Conservation (phyloP, 139 green algal species). For the Zygnema circumcarinatum region DNA sequence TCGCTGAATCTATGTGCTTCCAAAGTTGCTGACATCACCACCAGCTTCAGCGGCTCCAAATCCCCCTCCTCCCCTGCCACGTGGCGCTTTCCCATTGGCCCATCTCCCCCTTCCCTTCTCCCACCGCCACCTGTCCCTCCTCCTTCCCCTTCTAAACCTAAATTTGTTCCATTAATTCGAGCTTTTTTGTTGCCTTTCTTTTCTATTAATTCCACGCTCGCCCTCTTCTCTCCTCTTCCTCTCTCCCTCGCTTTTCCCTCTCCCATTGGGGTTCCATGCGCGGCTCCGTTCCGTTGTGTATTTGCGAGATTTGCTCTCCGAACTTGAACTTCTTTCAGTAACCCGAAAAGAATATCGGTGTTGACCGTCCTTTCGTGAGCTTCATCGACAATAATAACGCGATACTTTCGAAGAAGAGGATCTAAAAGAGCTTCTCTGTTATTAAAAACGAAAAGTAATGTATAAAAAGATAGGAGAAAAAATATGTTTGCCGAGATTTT, state of each 20-base stretch:
- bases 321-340: conserved; percentile 77
- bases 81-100: neutral
- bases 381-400: conserved; percentile 93
- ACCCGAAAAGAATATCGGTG: conserved; percentile 91
- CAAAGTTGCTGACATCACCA: conserved; percentile 95
- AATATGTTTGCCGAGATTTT: no score
- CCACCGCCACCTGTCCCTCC: neutral
- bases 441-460: no score
- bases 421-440: conserved; percentile 85
- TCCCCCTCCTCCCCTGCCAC: neutral
- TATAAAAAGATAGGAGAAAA: no score
- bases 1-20: conserved; percentile 75
- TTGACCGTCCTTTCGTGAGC: conserved; percentile 93
- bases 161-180: no score
- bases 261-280: neutral
- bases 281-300: conserved; percentile 2
- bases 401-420: conserved; percentile 77
- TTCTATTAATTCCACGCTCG: neutral
- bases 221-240: neutral
- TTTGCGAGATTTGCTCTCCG: neutral
- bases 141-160: conserved; percentile 23
- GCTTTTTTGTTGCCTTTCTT: neutral
- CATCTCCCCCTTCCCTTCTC: neutral
- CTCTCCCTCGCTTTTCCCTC: neutral
- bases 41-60: conserved; percentile 67